A percentile compares a stretch with the other conserved stretches of the same genome.
These are phyloP conservation scores for Paramecium bursaria DNA, from an alignment of 73 alveolate genomes.

Conservation along the genomic window DNA sequence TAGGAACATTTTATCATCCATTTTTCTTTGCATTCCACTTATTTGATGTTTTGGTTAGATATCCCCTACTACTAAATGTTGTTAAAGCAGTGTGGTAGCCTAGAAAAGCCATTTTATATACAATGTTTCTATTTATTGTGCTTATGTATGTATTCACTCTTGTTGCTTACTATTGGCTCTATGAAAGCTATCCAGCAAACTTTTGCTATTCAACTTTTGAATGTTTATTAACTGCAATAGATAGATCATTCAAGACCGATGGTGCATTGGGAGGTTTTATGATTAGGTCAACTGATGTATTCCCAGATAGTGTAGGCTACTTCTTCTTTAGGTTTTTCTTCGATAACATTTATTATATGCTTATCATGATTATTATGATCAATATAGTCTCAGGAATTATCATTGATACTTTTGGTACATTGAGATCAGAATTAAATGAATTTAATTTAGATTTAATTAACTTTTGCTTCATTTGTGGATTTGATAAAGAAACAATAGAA, in stretches of 20 bases:
- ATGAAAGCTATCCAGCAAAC: slow-evolving; percentile 65
- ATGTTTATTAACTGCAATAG: slow-evolving; percentile 80
- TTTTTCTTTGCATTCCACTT: slow-evolving; percentile 74
- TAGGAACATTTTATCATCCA: slow-evolving; percentile 73
- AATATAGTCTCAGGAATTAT: slow-evolving; percentile 84
- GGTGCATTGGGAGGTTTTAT: slow-evolving; percentile 86
- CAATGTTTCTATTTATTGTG: slow-evolving; percentile 69
- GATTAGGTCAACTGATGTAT: slow-evolving; percentile 57
- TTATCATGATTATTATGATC: slow-evolving; percentile 74
- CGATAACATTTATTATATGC: slow-evolving; percentile 63
- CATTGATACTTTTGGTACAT: slow-evolving; percentile 94
- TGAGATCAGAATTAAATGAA: slow-evolving; percentile 90
- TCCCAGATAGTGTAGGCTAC: slow-evolving; percentile 43
- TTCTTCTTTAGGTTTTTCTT: slow-evolving; percentile 68
- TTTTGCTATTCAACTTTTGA: slow-evolving; percentile 74
- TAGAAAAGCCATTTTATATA: slow-evolving; percentile 70
- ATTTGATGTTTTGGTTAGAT: slow-evolving; percentile 71
- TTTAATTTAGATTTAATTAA: slow-evolving; percentile 86
- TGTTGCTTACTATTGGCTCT: slow-evolving; percentile 72
- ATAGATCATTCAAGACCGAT: slow-evolving; percentile 82
- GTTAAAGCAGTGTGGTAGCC: slow-evolving; percentile 75
- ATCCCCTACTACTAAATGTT: slow-evolving; percentile 73
- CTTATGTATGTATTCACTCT: slow-evolving; percentile 70
- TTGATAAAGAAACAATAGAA: slow-evolving; percentile 90
- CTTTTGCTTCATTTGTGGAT: slow-evolving; percentile 94